These are phyloP conservation scores for Botryotinia convoluta DNA, from an alignment of 2,329 filamentous ascomycete genomes.

Conservation along the genomic window DNA sequence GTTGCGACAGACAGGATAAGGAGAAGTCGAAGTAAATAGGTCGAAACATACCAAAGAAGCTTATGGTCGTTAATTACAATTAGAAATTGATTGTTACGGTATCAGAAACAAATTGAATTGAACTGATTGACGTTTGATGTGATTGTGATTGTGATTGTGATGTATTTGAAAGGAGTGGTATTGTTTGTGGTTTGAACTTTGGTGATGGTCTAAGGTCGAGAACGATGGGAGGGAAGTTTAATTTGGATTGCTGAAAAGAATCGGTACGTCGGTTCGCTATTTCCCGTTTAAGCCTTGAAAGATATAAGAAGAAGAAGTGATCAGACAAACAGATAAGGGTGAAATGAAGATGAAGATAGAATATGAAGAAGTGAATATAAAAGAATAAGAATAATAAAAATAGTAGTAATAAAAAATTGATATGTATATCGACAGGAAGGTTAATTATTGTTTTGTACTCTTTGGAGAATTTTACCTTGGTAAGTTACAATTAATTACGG, in stretches of 20 bases:
- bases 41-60: conserved; percentile 7
- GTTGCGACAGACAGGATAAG: conserved; percentile 10
- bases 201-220: conserved; percentile 9
- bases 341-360: no score
- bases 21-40: conserved; percentile 4
- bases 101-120: neutral
- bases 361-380: neutral
- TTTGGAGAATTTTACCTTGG: neutral
- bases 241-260: conserved; percentile 9
- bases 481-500: neutral
- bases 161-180: conserved; percentile 8
- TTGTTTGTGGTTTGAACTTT: neutral
- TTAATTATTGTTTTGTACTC: neutral
- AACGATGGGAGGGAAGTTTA: conserved; percentile 8
- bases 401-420: neutral
- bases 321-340: neutral
- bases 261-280: conserved; percentile 13
- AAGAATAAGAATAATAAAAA: neutral
- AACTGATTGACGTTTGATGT: neutral
- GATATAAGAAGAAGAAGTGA: neutral
- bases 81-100: neutral
- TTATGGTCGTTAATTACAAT: conserved; percentile 1
- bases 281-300: conserved; percentile 13
- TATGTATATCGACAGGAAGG: conserved; percentile 6
- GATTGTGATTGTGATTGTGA: neutral